A percentile compares a stretch with the other conserved stretches of the same genome.
Evolutionary conservation across 306 rosid genomes (phyloP).

Genomic region (Benincasa hispida): DNA sequence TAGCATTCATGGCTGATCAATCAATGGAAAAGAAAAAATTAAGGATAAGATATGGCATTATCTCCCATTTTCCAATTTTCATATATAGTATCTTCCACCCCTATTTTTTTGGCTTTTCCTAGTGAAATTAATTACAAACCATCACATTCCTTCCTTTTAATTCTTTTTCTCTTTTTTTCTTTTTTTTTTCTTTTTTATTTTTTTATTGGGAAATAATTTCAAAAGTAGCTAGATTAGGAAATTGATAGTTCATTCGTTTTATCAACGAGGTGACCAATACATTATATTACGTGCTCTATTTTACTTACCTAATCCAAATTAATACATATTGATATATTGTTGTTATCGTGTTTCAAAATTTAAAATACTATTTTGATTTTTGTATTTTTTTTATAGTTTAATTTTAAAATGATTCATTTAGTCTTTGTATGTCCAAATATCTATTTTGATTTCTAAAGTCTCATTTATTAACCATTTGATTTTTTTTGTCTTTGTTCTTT

Average conservation of each 20-base stretch:
- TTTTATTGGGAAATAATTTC: neutral
- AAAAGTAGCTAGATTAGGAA: neutral
- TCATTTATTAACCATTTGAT: too few relatives aligned
- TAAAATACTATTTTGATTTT: too few relatives aligned
- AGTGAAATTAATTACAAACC: neutral
- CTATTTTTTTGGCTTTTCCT: neutral
- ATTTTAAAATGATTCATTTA: too few relatives aligned
- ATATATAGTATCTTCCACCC: neutral
- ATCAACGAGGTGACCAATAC: neutral
- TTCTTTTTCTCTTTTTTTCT: neutral
- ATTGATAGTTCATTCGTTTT: neutral
- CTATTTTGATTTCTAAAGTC: too few relatives aligned
- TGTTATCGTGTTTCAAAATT: too few relatives aligned
- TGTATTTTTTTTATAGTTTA: too few relatives aligned
- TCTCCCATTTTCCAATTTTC: neutral
- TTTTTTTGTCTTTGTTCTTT: too few relatives aligned
- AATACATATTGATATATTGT: too few relatives aligned
- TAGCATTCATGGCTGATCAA: neutral
- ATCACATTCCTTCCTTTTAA: neutral
- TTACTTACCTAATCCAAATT: neutral
- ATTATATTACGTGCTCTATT: neutral
- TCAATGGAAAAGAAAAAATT: neutral
- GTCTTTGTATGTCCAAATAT: too few relatives aligned
- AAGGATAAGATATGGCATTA: conserved; percentile 7
- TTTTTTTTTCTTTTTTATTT: neutral